Evolutionary conservation across 495 filamentous ascomycete genomes (phyloP).

Genomic region (Jackrogersella multiformis): DNA sequence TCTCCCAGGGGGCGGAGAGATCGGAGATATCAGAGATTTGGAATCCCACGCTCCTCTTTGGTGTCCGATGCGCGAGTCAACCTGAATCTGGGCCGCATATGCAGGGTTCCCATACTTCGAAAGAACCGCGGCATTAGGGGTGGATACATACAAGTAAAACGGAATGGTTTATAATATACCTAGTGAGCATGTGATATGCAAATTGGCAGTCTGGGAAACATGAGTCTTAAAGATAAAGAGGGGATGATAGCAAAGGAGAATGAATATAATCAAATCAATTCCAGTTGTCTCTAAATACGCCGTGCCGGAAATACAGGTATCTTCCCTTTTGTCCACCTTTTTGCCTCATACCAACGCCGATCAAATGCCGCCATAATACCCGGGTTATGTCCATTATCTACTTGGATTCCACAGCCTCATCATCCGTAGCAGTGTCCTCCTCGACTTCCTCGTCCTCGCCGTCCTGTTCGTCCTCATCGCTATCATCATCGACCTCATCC

Average conservation of each 20-base stretch:
- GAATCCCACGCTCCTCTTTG: slow-evolving; percentile 34
- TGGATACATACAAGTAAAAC: too few species aligned
- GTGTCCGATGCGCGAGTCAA: background rate
- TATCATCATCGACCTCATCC: slow-evolving; percentile 58
- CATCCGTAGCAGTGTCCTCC: slow-evolving; percentile 60
- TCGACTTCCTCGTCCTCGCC: slow-evolving; percentile 63
- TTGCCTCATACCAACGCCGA: slow-evolving; percentile 30
- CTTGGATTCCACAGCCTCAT: slow-evolving; percentile 51
- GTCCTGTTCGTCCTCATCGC: slow-evolving; percentile 55
- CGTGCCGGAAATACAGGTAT: slow-evolving; percentile 36
- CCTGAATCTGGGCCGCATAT: too few species aligned
- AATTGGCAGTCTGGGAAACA: background rate
- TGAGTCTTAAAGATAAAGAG: background rate
- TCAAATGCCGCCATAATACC: slow-evolving; percentile 23
- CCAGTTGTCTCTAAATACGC: background rate
- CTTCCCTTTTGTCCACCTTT: slow-evolving; percentile 23
- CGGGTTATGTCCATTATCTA: slow-evolving; percentile 22
- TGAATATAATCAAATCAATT: slow-evolving; percentile 17
- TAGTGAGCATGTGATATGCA: background rate
- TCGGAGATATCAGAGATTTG: slow-evolving; percentile 33
- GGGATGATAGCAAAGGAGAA: background rate
- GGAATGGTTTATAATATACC: slow-evolving; percentile 9
- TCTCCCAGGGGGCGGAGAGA: slow-evolving; percentile 22
- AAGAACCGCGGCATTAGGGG: too few species aligned
- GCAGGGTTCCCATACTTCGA: too few species aligned